phyloP scores from a whole-genome alignment of 2,329 filamentous ascomycete genomes.

The Chalaropsis thielavioides region DNA sequence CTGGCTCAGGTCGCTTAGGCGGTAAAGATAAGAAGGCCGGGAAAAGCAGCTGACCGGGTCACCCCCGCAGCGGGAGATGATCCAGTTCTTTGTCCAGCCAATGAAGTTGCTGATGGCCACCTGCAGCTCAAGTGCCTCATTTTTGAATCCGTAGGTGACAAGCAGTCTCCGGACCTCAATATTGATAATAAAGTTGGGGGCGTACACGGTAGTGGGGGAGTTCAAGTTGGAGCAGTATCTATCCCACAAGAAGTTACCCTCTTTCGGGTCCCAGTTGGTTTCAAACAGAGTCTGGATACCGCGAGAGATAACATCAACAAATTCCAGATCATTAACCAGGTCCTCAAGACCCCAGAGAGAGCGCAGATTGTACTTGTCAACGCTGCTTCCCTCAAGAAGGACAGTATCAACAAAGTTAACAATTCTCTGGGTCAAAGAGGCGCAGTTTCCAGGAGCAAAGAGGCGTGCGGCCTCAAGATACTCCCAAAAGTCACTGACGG shows the following conservation, averaged over 20 bases:
- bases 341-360: conserved; percentile 33
- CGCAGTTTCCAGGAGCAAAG: conserved; percentile 44
- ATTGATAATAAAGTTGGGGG: too few species aligned
- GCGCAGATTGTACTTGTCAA: conserved; percentile 31
- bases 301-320: conserved; percentile 30
- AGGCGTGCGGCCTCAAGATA: conserved; percentile 39
- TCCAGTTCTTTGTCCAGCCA: conserved; percentile 28
- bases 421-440: conserved; percentile 46
- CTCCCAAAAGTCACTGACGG: conserved; percentile 63
- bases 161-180: conserved; percentile 25
- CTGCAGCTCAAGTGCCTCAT: conserved; percentile 27
- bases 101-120: conserved; percentile 39
- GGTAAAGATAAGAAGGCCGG: conserved; percentile 23
- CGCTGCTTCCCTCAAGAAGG: conserved; percentile 29
- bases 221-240: conserved; percentile 36
- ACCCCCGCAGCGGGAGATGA: conserved; percentile 20
- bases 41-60: conserved; percentile 28
- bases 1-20: conserved; percentile 10
- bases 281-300: conserved; percentile 33
- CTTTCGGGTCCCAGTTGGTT: conserved; percentile 39
- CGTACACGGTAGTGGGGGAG: conserved; percentile 21
- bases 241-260: conserved; percentile 30
- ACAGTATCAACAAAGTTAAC: conserved; percentile 38
- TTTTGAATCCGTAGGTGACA: conserved; percentile 28
- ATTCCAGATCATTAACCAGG: conserved; percentile 32